Evolutionary conservation across 305 asterid species (phyloP), one percentile per base, ranked within the genome.

Genomic region (Petunia hybrid): DNA sequence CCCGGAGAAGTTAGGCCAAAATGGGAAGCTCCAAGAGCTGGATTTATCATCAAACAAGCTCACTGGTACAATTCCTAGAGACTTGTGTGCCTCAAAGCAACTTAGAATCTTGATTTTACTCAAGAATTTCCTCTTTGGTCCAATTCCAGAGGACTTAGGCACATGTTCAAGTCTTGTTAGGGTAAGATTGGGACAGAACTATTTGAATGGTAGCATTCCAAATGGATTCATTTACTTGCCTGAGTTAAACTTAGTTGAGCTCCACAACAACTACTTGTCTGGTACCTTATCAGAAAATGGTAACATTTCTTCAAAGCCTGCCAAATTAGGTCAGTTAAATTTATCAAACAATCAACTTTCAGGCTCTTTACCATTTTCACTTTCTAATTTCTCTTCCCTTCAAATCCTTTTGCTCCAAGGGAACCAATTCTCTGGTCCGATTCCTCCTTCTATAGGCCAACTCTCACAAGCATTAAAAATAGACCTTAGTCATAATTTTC

Each of bases 11-110:
- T 91, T 95, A 9, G 99, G 99, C 78, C 82, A n/a, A 78, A 90
- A 88, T 76, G 90, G 84, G 88, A 83, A 56, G 84, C 92, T 93
- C 71, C 93, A 83, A 78, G 73, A 81, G 67, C 86, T 97, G 1
- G 99, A 97, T 82, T 89, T 97, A 89, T 97, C 99, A 3, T 88
- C 99, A 10, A 97, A 97, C 84, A 94, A 94, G 88, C 97, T 97
- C 78, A 94, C 99, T 12, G 98, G 99, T 85, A 91, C 92, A 61
- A 88, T 97, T 84, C 98, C 98, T 42, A 60, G 76, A 62, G 74
- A 83, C 79, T 76, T 97, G 79, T 97, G 99, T 78, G 89, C 88
- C 60, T 92, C 94, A 41, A 84, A 77, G 12, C 89, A 88, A 85
- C 97, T 97, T 63, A 85, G 85, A 57, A 85, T 85, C 51, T 79